A percentile compares a stretch with the other conserved stretches of the same genome.
Evolutionary conservation across 331 rosid genomes (phyloP).

Genomic region (Quercus phellos): DNA sequence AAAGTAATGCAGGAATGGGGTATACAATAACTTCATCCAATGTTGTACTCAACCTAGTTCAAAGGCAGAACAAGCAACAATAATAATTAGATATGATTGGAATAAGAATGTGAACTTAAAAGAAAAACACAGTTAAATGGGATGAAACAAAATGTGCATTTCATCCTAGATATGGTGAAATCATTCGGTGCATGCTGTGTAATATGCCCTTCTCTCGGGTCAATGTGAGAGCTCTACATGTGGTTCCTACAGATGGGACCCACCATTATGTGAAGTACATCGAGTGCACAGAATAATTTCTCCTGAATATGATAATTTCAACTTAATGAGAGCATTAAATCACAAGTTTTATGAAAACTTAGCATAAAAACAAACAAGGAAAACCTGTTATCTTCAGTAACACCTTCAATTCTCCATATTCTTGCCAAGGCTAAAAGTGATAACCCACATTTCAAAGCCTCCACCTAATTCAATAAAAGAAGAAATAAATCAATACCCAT

Average conservation of each 20-base stretch:
- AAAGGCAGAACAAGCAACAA: background rate
- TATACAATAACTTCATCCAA: slow-evolving; percentile 79
- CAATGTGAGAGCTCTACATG: too few relatives aligned
- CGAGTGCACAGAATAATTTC: too few relatives aligned
- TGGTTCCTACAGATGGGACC: too few relatives aligned
- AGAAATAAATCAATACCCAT: background rate
- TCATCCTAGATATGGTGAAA: too few relatives aligned
- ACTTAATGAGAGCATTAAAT: too few relatives aligned
- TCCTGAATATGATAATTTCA: too few relatives aligned
- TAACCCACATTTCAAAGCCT: slow-evolving; percentile 81
- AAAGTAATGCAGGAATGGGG: slow-evolving; percentile 88
- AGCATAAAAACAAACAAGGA: background rate
- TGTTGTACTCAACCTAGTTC: slow-evolving; percentile 66
- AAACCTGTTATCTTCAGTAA: slow-evolving; percentile 86
- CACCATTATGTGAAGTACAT: too few relatives aligned
- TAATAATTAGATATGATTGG: background rate
- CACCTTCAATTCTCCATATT: slow-evolving; percentile 75
- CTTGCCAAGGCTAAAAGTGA: slow-evolving; percentile 66
- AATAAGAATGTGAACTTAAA: background rate
- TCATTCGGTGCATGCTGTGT: too few relatives aligned
- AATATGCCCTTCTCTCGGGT: too few relatives aligned
- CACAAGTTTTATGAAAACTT: too few relatives aligned
- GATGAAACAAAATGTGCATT: background rate
- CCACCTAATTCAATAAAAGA: slow-evolving; percentile 55
- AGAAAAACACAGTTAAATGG: background rate